Evolutionary conservation across 805 yeast species (phyloP), one percentile per base, ranked within the genome.

Genomic region (Trichomonascus vanleenenianus): DNA sequence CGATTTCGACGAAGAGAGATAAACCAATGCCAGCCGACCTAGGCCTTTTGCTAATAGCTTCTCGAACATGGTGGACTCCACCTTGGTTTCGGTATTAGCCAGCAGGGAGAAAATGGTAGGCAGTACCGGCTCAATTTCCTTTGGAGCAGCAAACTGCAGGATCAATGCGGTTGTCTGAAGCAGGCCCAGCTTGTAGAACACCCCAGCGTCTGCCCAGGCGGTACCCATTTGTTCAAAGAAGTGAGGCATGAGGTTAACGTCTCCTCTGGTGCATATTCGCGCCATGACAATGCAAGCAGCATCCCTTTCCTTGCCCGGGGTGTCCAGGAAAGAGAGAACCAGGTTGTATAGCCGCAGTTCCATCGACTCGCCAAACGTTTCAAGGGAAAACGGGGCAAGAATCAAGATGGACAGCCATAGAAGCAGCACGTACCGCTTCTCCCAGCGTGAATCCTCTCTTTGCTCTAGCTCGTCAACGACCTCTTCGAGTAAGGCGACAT

Each of bases 331-430:
- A 1, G 38, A 35, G 2, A 58, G 41, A 0, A 74, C 70, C 6
- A 72, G 49, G 0, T 52, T 47, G 38, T 67, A 72, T 1, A 81
- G 54, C 2, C 58, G 44, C 1, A 55, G 50, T 3, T 73, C 59
- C 0, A 61, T 46, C 4, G 18, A 47, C 2, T 58, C 50, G 1
- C 62, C 62, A 12, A 81, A 61, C 0, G 63, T 50, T 1, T 60
- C 62, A 20, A 89, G 64, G 1, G 76, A 72, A 56, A 89, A 88
- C 0, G 97, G 97, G 0, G 81, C 76, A n/a, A 84, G 64, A 0
- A 79, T 73, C 18, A 88, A 64, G 8, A 81, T 76, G 0, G 82
- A 73, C 8, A 86, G 68, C 95, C 96, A 89, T 2, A 83, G 65
- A 7, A 87, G 61, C 36, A 79, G 57, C 9, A 81, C 61, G 46